These are phyloP conservation scores for Xylaria arbuscula DNA, from an alignment of 2,329 filamentous ascomycete genomes.

Conservation along the genomic window DNA sequence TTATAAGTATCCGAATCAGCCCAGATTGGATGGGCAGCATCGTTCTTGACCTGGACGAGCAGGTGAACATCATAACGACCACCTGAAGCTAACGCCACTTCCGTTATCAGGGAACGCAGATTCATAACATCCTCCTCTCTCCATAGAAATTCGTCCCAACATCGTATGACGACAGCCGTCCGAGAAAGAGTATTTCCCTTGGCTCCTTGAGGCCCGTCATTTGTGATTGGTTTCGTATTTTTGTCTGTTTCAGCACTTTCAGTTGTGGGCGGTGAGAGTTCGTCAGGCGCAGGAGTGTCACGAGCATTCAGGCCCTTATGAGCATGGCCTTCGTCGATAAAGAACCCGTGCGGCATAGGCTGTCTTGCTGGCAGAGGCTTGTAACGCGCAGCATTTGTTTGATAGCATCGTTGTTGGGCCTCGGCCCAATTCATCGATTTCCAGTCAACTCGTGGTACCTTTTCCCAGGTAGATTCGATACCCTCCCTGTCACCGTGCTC, in stretches of 20 bases:
- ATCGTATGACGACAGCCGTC: conserved; percentile 83
- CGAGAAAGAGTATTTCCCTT: conserved; percentile 57
- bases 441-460: conserved; percentile 79
- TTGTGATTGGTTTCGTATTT: conserved; percentile 30
- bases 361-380: conserved; percentile 57
- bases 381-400: conserved; percentile 78
- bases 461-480: conserved; percentile 80
- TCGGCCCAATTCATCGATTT: conserved; percentile 81
- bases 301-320: conserved; percentile 44
- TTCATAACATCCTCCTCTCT: conserved; percentile 83
- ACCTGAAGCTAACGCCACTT: conserved; percentile 82
- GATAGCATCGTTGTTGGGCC: conserved; percentile 78
- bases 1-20: conserved; percentile 76
- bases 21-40: conserved; percentile 80
- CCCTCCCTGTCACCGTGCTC: conserved; percentile 86
- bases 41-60: conserved; percentile 84
- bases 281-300: conserved; percentile 38
- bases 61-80: conserved; percentile 89
- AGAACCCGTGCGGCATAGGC: conserved; percentile 62
- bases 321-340: conserved; percentile 54
- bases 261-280: conserved; percentile 32
- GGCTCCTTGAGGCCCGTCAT: conserved; percentile 36
- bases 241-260: conserved; percentile 41
- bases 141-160: conserved; percentile 84
- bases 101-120: conserved; percentile 83